Conservation (phyloP, 306 rosid species). For the Dalbergia cultrata region DNA sequence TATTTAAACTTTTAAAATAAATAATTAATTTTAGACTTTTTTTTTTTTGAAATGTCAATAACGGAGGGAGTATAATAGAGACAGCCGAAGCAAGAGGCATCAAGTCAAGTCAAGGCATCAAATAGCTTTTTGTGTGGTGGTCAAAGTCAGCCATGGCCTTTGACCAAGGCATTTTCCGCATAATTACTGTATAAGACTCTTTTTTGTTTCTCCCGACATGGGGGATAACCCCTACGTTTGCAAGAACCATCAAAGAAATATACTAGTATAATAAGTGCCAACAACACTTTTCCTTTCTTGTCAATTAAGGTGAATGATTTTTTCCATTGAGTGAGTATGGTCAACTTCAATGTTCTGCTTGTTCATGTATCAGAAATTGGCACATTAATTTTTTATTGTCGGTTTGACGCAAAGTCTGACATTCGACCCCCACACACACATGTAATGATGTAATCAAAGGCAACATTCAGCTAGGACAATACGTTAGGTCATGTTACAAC, state of each 20-base stretch:
- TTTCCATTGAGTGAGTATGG: not conserved
- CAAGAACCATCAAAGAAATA: too few relatives aligned
- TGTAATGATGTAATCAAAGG: too few relatives aligned
- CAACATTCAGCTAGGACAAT: too few relatives aligned
- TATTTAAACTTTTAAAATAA: too few relatives aligned
- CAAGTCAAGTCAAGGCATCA: not conserved
- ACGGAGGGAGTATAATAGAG: not conserved
- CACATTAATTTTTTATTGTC: constrained; percentile 22
- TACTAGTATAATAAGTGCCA: too few relatives aligned
- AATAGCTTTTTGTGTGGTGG: not conserved
- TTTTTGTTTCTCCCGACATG: too few relatives aligned
- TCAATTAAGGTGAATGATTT: not conserved
- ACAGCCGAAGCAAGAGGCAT: not conserved
- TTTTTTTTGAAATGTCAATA: too few relatives aligned
- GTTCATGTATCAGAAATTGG: not conserved
- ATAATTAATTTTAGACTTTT: too few relatives aligned
- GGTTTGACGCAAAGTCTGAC: constrained; percentile 27
- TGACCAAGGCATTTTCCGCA: constrained; percentile 26
- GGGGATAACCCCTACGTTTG: too few relatives aligned
- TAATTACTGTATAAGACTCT: too few relatives aligned
- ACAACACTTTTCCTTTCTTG: constrained; percentile 13
- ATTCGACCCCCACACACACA: too few relatives aligned
- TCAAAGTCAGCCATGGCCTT: not conserved
- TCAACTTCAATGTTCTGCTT: constrained; percentile 23
- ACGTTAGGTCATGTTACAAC: too few relatives aligned